These are phyloP conservation scores for Chaetomium olivaceum DNA, from an alignment of 2,329 filamentous ascomycete genomes.

Conservation along the genomic window DNA sequence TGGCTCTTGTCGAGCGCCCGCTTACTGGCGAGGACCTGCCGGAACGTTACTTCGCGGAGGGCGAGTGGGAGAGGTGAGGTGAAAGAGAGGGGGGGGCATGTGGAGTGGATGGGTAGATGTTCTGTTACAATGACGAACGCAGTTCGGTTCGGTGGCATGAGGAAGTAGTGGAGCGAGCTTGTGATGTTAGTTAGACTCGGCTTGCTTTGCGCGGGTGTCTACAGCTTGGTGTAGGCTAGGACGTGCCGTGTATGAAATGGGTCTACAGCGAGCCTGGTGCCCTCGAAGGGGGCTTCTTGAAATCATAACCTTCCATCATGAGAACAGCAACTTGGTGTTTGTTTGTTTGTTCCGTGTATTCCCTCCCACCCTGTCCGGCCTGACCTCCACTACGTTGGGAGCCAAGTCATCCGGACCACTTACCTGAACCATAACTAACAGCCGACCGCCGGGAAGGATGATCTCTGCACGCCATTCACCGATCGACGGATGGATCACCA, in stretches of 20 bases:
- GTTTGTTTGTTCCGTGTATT: neutral
- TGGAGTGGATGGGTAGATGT: neutral
- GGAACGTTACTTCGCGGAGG: constrained; percentile 65
- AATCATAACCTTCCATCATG: neutral
- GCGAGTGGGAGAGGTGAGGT: constrained; percentile 50
- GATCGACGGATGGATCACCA: neutral
- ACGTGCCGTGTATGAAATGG: constrained; percentile 10
- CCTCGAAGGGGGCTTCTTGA: neutral
- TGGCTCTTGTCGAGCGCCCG: constrained; percentile 85
- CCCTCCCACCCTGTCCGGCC: neutral
- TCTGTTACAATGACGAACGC: neutral
- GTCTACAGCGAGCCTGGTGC: neutral
- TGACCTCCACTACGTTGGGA: neutral
- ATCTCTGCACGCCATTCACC: neutral
- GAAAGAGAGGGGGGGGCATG: neutral
- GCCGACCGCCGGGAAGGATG: neutral
- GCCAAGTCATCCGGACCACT: neutral
- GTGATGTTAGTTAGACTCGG: constrained; percentile 1
- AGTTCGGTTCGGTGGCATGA: neutral
- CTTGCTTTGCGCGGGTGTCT: constrained; percentile 3
- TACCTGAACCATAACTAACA: neutral
- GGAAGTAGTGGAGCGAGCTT: neutral
- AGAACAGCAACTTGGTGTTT: neutral
- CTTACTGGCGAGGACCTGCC: constrained; percentile 79
- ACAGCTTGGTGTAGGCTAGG: neutral